phyloP scores from a whole-genome alignment of 208 protist genomes.

The Trypanosoma lewisi region DNA sequence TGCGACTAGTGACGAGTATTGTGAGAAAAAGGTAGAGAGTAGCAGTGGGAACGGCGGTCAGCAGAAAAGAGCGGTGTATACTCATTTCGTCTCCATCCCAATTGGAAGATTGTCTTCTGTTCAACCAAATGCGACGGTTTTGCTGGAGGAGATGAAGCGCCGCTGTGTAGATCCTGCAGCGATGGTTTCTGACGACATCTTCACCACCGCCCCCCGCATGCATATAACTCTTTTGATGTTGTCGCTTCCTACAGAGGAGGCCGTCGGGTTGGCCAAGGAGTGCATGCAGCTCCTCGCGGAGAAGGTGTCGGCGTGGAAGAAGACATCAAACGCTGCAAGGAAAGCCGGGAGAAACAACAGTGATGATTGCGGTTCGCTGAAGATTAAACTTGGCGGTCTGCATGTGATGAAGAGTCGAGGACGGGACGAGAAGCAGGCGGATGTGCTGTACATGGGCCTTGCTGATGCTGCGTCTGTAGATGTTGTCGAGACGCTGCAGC shows the following conservation, averaged over 20 bases:
- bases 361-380: neutral
- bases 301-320: constrained; percentile 10
- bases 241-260: constrained; percentile 42
- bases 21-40: neutral
- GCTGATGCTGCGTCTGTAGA: constrained; percentile 33
- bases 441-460: constrained; percentile 77
- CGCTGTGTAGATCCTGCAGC: constrained; percentile 9
- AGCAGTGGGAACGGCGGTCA: neutral
- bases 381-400: constrained; percentile 41
- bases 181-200: constrained; percentile 37
- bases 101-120: constrained; percentile 52
- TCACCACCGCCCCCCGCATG: constrained; percentile 40
- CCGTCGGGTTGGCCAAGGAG: constrained; percentile 45
- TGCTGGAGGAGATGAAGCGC: constrained; percentile 34
- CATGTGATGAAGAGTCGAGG: constrained; percentile 43
- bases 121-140: constrained; percentile 15
- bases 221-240: constrained; percentile 82
- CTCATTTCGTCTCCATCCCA: constrained; percentile 80
- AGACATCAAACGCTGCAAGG: constrained; percentile 13
- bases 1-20: neutral
- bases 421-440: constrained; percentile 32
- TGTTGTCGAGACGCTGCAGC: constrained; percentile 38
- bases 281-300: constrained; percentile 28
- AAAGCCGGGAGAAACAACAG: neutral
- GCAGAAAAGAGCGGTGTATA: constrained; percentile 35